These are phyloP conservation scores for Lactarius hengduanensis DNA, from an alignment of 768 basidiomycete genomes.

Conservation along the genomic window DNA sequence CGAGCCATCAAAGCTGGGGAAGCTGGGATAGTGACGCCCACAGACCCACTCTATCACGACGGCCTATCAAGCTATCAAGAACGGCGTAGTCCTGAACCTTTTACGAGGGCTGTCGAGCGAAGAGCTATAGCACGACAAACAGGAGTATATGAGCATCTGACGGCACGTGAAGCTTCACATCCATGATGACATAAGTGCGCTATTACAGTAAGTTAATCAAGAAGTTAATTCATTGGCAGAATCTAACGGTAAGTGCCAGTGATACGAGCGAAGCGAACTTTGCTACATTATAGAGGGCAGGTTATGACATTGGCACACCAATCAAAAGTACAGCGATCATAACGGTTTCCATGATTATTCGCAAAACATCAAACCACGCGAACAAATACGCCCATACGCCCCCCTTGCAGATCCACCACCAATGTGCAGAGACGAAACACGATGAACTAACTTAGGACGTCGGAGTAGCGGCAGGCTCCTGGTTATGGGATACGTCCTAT, in stretches of 20 bases:
- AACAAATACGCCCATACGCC: not conserved
- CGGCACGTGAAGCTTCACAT: too few species aligned
- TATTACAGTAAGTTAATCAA: too few species aligned
- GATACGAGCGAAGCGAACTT: too few species aligned
- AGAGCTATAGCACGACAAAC: not conserved
- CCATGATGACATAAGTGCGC: too few species aligned
- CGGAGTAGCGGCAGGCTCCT: not conserved
- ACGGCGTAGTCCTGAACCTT: not conserved
- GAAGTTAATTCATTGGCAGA: not conserved
- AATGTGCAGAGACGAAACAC: not conserved
- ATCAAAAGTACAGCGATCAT: not conserved
- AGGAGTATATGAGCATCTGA: not conserved
- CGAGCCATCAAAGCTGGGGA: not conserved
- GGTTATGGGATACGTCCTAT: constrained; percentile 13
- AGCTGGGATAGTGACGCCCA: not conserved
- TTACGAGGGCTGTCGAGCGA: not conserved
- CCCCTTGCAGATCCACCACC: not conserved
- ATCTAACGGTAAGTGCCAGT: not conserved
- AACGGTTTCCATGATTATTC: not conserved
- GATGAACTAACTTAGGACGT: not conserved
- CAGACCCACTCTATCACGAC: not conserved
- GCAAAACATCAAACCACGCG: not conserved
- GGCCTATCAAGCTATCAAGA: not conserved
- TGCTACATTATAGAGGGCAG: not conserved
- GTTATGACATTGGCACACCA: not conserved